These are phyloP conservation scores for Colletotrichum chrysophilum DNA, from an alignment of 2,329 filamentous ascomycete species.

Conservation along the genomic window DNA sequence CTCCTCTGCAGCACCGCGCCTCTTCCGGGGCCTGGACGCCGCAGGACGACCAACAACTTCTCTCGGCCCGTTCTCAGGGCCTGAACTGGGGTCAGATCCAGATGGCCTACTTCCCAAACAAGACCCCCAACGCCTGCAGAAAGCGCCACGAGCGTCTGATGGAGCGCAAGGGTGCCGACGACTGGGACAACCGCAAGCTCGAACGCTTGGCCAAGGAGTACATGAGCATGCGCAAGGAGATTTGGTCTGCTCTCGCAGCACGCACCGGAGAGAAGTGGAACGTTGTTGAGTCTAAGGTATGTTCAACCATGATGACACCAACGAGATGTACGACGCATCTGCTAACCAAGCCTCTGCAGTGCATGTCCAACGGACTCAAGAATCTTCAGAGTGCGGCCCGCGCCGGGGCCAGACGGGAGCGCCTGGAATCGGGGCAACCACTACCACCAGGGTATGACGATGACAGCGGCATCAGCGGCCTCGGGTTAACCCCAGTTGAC, in stretches of 20 bases:
- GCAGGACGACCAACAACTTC: slow-evolving; percentile 75
- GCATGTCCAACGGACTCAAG: slow-evolving; percentile 84
- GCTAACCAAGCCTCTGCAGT: slow-evolving; percentile 51
- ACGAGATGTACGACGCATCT: neutral
- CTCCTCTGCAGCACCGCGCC: slow-evolving; percentile 53
- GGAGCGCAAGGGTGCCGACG: slow-evolving; percentile 75
- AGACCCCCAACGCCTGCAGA: slow-evolving; percentile 83
- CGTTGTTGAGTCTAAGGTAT: slow-evolving; percentile 67
- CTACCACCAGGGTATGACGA: slow-evolving; percentile 61
- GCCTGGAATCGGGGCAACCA: slow-evolving; percentile 53
- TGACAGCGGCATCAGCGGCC: slow-evolving; percentile 73
- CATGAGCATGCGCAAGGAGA: slow-evolving; percentile 78
- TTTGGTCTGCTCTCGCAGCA: slow-evolving; percentile 79
- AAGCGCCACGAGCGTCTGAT: slow-evolving; percentile 87
- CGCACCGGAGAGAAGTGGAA: slow-evolving; percentile 84
- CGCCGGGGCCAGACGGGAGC: slow-evolving; percentile 69
- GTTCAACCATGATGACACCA: slow-evolving; percentile 18
- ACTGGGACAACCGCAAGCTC: slow-evolving; percentile 79
- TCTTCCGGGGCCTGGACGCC: slow-evolving; percentile 74
- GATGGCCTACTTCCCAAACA: slow-evolving; percentile 75
- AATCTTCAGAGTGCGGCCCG: slow-evolving; percentile 76
- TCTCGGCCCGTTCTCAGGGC: slow-evolving; percentile 73
- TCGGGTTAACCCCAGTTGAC: slow-evolving; percentile 63
- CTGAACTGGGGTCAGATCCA: slow-evolving; percentile 88
- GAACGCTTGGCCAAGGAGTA: slow-evolving; percentile 80